Evolutionary conservation across 495 filamentous ascomycete genomes (phyloP), one percentile per base, ranked within the genome.

Genomic region (Penicillium fimorum): DNA sequence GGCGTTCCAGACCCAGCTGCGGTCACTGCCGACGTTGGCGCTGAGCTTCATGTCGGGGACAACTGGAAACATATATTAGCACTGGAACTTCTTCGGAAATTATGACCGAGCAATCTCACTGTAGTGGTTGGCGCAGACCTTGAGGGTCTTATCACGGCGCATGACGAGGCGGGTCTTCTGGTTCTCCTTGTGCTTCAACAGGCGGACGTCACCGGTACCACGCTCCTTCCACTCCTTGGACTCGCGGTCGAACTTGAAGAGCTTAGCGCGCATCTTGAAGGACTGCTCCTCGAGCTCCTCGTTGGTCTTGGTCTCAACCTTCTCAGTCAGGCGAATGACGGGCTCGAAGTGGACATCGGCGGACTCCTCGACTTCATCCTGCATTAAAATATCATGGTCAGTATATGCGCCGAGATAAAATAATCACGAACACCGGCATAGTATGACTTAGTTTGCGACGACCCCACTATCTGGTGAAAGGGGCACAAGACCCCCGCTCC

Each of bases 121-220:
- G 76, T 99, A 99, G 81, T 99, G 95, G 79, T 99, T 99, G 69
- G 95, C 95, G 87, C 95, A 99, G 76, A 97, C 94, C 82, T 99
- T 99, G 77, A 96, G 84, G 61, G 95, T 97, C 88, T 97, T 96
- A 78, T 99, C 95, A 69, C 95, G 82, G 74, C 95, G 87, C 95
- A 99, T 99, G 64, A 99, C 94, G 60, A 99, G 81, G 57, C 95
- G 84, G 52, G 91, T 96, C 87, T 97, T 99, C 71, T 87, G 86
- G 73, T 96, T 97, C 78, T 97, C 94, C 82, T 88, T 89, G 79
- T 99, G 95, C 84, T 97, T 99, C 67, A 99, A 80, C 68, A 99
- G 78, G 68, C 92, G 84, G 57, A 99, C 92, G 66, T 97, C 92
- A 63, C 95, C 95, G 53, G 94, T 97, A 50, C 95, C 95, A 69